Base-by-base conservation (phyloP, 2,329 filamentous ascomycete species). In the Venturia aucupariae region DNA sequence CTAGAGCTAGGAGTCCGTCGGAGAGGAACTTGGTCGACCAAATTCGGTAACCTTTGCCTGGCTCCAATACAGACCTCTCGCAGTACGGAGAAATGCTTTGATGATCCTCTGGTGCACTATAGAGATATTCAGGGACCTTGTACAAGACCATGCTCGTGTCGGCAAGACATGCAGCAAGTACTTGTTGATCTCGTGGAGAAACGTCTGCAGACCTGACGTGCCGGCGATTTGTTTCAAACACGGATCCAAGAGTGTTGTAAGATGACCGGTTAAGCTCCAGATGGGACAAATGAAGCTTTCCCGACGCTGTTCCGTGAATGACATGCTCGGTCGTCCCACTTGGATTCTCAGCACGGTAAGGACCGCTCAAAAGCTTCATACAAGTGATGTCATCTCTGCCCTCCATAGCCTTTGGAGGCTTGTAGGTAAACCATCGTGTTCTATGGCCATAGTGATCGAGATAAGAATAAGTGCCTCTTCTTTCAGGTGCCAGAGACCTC, bases 351-450 rank as follows among this genome's bases (percentile, higher is more conserved):
- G 70, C 63, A 80, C 63, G 76, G 30, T 75, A 71, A 6, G 13
- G 67, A 19, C 78, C 74, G 35, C 74, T 74, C 38, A 88, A 69
- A 1, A 87, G 69, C 67, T 82, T 81, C 60, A 87, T 67, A 38
- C 80, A 77, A 22, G 82, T 83, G 41, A 88, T 82, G 70, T 88
- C 85, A 70, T 87, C 83, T 64, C 79, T 71, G 62, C 77, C 84
- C 65, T 83, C 82, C 30, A 74, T 72, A 55, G 79, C 75, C 8
- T 80, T 75, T 6, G 80, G 72, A 17, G 82, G 80, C 64, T 79
- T 79, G 68, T 84, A 85, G 2, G 79, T 76, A 42, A 78, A 75
- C 82, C 82, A 86, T 39, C 72, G 71, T 64, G 73, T 74, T 63
- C 71, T 30, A 62, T 76, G 72, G 19, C 69, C 68, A 63, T 73